Evolutionary conservation across 768 basidiomycete genomes (phyloP), one percentile per base, ranked within the genome.

Genomic region (Trametes elegans): DNA sequence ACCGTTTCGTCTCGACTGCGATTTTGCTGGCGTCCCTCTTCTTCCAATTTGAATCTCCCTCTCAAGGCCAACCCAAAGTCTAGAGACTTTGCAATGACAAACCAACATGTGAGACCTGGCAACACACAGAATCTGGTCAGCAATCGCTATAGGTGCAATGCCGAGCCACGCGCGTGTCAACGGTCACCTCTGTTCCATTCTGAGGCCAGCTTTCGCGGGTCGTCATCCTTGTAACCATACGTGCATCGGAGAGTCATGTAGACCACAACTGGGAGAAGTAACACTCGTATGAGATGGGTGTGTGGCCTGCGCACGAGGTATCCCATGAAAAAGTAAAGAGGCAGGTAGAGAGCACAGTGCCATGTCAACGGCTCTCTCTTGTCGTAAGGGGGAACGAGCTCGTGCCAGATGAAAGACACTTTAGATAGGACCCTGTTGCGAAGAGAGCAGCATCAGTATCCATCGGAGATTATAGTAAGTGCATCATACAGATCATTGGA

Each of bases 151-250:
- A 11, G 29, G 14, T 18, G 7, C 13, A 39, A 3, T 26, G 10
- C 7, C 26, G 43, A 32, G 41, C 38, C 39, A 7, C 81, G 65
- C 57, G n/a, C n/a, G n/a, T n/a, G n/a, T n/a, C n/a, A n/a, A n/a
- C n/a, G n/a, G n/a, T n/a, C n/a, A 88, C 88, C 79, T 77, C 81
- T 78, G 16, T 80, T 83, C 85, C 84, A 90, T 55, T 90, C 88
- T 31, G 44, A 85, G 76, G 60, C 82, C 83, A 35, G 79, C 62
- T 74, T n/a, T n/a, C n/a, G 71, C 16, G 85, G 82, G n/a, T 74
- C 71, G 11, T 73, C 74, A 74, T 80, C 83, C 9, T 71, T 73
- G 67, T 78, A 86, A 24, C 79, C 74, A 67, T 79, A 87, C 32
- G 61, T 70, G 61, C 56, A 68, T 21, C 79, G 73, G 6, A 88